These are phyloP conservation scores for Aspergillus homomorphus DNA, from an alignment of 495 filamentous ascomycete species.

Conservation along the genomic window DNA sequence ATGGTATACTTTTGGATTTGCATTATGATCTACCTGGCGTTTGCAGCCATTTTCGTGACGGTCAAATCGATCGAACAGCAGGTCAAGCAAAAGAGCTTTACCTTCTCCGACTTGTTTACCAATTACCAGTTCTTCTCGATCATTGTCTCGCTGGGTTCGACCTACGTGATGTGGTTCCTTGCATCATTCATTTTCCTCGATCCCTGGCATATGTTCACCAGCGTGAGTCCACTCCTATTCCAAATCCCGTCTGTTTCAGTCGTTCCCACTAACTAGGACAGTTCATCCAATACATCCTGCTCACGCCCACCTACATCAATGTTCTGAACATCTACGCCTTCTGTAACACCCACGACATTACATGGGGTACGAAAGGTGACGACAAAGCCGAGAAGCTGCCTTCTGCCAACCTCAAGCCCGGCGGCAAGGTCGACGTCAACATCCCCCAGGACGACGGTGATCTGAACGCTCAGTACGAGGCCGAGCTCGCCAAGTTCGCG, in stretches of 20 bases:
- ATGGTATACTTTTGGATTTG: constrained; percentile 97
- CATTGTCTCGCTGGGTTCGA: constrained; percentile 85
- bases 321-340: constrained; percentile 97
- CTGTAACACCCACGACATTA: constrained; percentile 97
- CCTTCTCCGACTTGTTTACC: constrained; percentile 66
- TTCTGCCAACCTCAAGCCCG: constrained; percentile 76
- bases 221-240: constrained; percentile 35
- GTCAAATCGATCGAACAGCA: constrained; percentile 76
- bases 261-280: constrained; percentile 23
- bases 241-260: neutral
- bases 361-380: constrained; percentile 95
- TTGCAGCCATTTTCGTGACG: constrained; percentile 93
- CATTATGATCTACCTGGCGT: constrained; percentile 93
- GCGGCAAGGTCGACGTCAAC: constrained; percentile 90
- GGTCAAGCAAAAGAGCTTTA: constrained; percentile 55
- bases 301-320: constrained; percentile 94
- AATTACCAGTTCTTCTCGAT: constrained; percentile 91
- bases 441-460: constrained; percentile 83
- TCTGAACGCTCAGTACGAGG: constrained; percentile 91
- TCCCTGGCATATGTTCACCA: constrained; percentile 98
- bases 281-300: constrained; percentile 93
- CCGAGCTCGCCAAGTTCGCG: constrained; percentile 72
- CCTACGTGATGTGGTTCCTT: constrained; percentile 91
- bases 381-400: constrained; percentile 83
- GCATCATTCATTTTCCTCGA: constrained; percentile 95